A percentile compares a stretch with the other conserved stretches of the same genome.
Evolutionary conservation across 2,329 filamentous ascomycete species (phyloP).

Genomic region (Apiospora kogelbergensis): DNA sequence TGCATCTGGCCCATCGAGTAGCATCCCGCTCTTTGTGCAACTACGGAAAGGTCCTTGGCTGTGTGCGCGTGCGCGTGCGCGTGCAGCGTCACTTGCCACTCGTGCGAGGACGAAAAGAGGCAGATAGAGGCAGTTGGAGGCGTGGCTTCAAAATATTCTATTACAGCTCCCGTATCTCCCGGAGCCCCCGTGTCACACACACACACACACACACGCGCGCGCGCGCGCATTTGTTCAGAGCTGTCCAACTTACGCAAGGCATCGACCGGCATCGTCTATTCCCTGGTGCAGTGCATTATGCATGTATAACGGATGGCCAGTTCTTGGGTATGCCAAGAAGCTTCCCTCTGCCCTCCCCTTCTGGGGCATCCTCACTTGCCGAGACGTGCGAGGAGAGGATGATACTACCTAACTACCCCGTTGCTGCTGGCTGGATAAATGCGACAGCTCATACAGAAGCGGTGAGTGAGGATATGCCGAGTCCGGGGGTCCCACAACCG

Average conservation of each 20-base stretch:
- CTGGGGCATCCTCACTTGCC: not conserved
- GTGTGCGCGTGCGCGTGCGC: not conserved
- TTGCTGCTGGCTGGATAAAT: not conserved
- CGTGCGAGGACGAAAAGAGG: not conserved
- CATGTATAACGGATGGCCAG: not conserved
- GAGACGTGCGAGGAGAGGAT: not conserved
- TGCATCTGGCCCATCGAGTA: slow-evolving; percentile 5
- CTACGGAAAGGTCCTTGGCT: slow-evolving; percentile 1
- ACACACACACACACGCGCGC: not conserved
- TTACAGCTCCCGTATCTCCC: not conserved
- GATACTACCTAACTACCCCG: not conserved
- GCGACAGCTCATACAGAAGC: not conserved
- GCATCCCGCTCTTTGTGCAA: slow-evolving; percentile 8
- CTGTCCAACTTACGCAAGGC: not conserved
- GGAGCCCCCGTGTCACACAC: not conserved
- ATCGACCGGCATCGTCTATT: not conserved
- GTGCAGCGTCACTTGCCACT: not conserved
- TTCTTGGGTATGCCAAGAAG: not conserved
- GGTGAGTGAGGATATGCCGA: slow-evolving; percentile 3
- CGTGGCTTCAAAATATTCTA: not conserved
- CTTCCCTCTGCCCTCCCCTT: not conserved
- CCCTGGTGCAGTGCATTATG: not conserved
- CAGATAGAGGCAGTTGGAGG: not conserved
- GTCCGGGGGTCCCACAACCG: not conserved
- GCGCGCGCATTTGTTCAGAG: no score